Base-by-base conservation (phyloP, 1,284 basidiomycete genomes). In the Naganishia sp. region DNA sequence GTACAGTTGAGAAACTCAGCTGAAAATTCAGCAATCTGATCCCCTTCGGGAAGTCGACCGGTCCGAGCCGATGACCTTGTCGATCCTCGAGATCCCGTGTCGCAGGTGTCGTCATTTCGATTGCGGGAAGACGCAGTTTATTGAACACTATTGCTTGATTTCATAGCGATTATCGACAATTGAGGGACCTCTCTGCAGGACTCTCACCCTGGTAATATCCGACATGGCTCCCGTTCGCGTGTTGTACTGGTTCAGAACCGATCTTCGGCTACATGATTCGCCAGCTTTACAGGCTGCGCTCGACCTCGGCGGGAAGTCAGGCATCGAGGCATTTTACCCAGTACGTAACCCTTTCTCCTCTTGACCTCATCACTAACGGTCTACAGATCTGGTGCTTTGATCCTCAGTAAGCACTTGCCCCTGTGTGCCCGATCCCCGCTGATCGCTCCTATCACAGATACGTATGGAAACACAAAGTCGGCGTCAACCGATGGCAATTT, bases 221-320 rank as follows among this genome's bases (percentile, higher is more conserved):
- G 10, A 39, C 36, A 39, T 39, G 36, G 36, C 36, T 9, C 36
- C 36, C 18, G 50, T 63, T 16, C 65, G 80, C 45, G 79, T 82
- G 4, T 68, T 84, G 11, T 81, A 81, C 70, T 83, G 81, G 82
- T 83, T 82, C 74, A 74, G 82, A 43, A 82, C 83, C 28, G 83
- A 85, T 72, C 73, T 84, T 43, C 79, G 84, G 48, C 71, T 83
- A 23, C 81, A 82, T 71, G 83, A 84, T 64, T 83, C 82, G 6
- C 83, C 83, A 6, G 82, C 82, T 0, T 75, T 84, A 11, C 71
- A 73, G 36, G 77, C 77, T 31, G 82, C 82, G 1, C 72, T 83
- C 13, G 74, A 73, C 18, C 74, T 83, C 28, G 73, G 77, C 11
- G 78, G 57, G 7, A 21, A 46, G 13, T n/a, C 33, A 64, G 48